phyloP scores from a whole-genome alignment of 108 stramenopile species.

The Conticribra guillardii region DNA sequence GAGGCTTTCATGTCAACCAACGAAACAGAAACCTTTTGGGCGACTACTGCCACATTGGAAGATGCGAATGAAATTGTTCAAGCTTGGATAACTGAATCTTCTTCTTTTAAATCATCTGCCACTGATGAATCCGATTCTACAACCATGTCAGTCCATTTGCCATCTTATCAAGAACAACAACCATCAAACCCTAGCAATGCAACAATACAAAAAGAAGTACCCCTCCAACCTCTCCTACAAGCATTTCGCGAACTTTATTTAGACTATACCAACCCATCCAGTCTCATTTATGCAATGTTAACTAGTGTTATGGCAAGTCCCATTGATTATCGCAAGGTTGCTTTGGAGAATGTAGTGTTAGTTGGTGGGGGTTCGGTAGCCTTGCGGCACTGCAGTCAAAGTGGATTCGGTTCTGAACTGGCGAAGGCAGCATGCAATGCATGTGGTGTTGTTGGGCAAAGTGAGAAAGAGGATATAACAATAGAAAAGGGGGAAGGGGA shows the following conservation, averaged over 20 bases:
- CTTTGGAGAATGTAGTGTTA: constrained; percentile 28
- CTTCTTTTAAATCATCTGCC: constrained; percentile 2
- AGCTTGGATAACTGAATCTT: constrained; percentile 19
- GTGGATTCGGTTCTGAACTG: constrained; percentile 15
- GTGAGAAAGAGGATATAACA: constrained; percentile 6
- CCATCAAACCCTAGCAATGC: background rate
- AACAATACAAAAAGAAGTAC: constrained; percentile 3
- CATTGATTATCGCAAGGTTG: constrained; percentile 28
- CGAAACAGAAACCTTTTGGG: background rate
- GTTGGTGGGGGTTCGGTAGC: constrained; percentile 35
- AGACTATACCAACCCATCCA: constrained; percentile 38
- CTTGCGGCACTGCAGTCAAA: constrained; percentile 22
- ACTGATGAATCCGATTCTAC: background rate
- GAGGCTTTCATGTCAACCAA: background rate
- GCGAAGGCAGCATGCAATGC: constrained; percentile 22
- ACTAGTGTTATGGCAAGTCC: constrained; percentile 24
- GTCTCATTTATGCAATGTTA: constrained; percentile 36
- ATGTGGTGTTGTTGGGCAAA: constrained; percentile 1
- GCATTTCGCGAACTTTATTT: constrained; percentile 40
- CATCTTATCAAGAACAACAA: constrained; percentile 7
- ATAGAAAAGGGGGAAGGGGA: constrained; percentile 9
- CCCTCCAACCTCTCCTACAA: constrained; percentile 26
- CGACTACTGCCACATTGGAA: constrained; percentile 10
- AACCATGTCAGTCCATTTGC: constrained; percentile 28
- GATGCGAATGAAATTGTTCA: constrained; percentile 44